Conservation (phyloP, 2,329 filamentous ascomycete species). For the Whalleya microplaca region DNA sequence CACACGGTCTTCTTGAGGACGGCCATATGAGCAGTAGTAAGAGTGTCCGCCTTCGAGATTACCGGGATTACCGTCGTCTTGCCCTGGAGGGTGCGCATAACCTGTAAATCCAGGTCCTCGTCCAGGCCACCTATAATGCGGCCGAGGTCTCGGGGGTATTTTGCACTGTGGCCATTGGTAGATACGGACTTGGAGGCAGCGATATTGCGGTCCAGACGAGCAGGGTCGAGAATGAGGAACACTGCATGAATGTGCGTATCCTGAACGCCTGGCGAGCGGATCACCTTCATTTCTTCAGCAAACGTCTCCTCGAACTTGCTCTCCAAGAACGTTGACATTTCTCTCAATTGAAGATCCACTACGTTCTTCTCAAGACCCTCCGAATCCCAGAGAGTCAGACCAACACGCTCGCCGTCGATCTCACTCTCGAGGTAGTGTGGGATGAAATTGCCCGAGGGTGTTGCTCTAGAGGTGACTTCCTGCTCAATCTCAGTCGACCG, state of each 20-base stretch:
- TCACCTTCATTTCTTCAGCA: conserved; percentile 94
- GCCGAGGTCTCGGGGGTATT: conserved; percentile 53
- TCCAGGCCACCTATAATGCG: conserved; percentile 73
- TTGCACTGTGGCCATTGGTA: conserved; percentile 51
- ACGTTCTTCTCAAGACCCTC: conserved; percentile 93
- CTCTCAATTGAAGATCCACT: conserved; percentile 89
- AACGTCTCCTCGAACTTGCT: conserved; percentile 99
- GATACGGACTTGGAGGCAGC: conserved; percentile 62
- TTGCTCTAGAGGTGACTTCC: conserved; percentile 58
- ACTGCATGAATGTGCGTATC: conserved; percentile 98
- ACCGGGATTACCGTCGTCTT: conserved; percentile 96
- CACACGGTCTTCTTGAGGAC: conserved; percentile 90
- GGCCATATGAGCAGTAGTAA: conserved; percentile 93
- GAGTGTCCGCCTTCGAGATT: conserved; percentile 94
- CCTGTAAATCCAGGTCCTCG: conserved; percentile 86
- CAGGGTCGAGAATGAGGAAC: conserved; percentile 88
- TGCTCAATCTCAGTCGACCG: conserved; percentile 52
- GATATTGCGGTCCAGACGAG: conserved; percentile 82
- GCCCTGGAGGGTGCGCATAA: conserved; percentile 82
- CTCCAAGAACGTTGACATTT: conserved; percentile 91
- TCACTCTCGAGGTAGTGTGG: conserved; percentile 93
- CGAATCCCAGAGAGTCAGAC: conserved; percentile 95
- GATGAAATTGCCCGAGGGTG: conserved; percentile 72
- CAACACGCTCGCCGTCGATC: conserved; percentile 88
- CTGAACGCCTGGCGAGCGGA: conserved; percentile 87